Base-by-base conservation (phyloP, 139 green algal species). In the Micractinium sp. region DNA sequence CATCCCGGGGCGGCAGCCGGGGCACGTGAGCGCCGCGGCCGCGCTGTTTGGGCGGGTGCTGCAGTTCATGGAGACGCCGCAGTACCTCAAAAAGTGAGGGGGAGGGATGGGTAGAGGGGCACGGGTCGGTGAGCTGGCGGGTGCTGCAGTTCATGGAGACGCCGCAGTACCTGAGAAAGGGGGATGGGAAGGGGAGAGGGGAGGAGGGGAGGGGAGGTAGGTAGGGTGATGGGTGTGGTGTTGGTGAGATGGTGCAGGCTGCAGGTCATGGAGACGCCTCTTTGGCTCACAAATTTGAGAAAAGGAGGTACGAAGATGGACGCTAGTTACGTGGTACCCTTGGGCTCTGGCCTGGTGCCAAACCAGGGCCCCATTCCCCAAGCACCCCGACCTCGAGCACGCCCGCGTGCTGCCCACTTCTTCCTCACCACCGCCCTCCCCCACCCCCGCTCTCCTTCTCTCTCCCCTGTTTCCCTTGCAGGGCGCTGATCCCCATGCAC, bases 81-180 rank as follows among this genome's bases (percentile, higher is more conserved):
- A 97, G 87, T 98, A 98, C 90, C 88, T 98, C 27, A 94, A 96
- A 60, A 96, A 94, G 91, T 94, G 80, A 81, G 87, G 0, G 7
- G 25, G 12, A 23, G 3, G 63, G 20, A n/a, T n/a, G 47, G 47
- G 47, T 9, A 56, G 47, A n/a, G n/a, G n/a, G n/a, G n/a, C n/a
- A n/a, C n/a, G n/a, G n/a, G n/a, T n/a, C n/a, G n/a, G n/a, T n/a
- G n/a, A n/a, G n/a, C n/a, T n/a, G 95, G 12, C 92, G 96, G 14
- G 82, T 98, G 22, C 89, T 97, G 84, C 96, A 98, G 91, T 98
- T 95, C 85, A 92, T 97, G 90, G 96, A 98, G 92, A 98, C 96
- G 3, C 96, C 96, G 12, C 96, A 97, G 87, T 98, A 98, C 90
- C 88, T 98, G 31, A 94, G 95, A 60, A 96, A 94, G 91, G 87